These are phyloP conservation scores for Pulveroboletus frians DNA, from an alignment of 768 basidiomycete genomes.

Conservation along the genomic window DNA sequence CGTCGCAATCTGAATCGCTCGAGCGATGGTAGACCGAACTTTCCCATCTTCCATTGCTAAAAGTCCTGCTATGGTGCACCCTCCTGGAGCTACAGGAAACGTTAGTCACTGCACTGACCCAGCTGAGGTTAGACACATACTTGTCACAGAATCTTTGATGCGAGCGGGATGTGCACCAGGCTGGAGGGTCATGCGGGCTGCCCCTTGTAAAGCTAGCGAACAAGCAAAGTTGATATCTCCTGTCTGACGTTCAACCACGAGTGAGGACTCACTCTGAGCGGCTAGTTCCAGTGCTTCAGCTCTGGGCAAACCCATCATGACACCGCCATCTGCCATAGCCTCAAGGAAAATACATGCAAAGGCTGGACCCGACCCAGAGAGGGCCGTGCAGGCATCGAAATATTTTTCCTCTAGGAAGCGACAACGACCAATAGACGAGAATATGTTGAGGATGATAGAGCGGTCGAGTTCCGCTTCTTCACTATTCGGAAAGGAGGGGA, in stretches of 20 bases:
- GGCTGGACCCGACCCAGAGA: constrained; percentile 94
- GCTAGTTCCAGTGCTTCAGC: constrained; percentile 92
- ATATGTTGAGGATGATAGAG: constrained; percentile 81
- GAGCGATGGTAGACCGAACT: constrained; percentile 90
- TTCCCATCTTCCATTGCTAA: constrained; percentile 91
- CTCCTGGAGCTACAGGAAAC: constrained; percentile 76
- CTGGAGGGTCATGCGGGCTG: constrained; percentile 92
- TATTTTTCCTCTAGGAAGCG: constrained; percentile 97
- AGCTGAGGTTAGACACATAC: constrained; percentile 41
- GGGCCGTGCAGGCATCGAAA: constrained; percentile 96
- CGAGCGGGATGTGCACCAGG: constrained; percentile 89
- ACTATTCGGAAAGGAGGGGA: constrained; percentile 43
- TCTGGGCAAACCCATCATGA: constrained; percentile 98
- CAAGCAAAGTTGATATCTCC: not conserved
- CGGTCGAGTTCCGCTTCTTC: constrained; percentile 52
- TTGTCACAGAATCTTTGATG: constrained; percentile 96
- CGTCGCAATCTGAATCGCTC: constrained; percentile 91
- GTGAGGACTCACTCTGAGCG: constrained; percentile 70
- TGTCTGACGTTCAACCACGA: not conserved
- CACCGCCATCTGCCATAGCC: constrained; percentile 98
- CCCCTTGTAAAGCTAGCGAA: constrained; percentile 81
- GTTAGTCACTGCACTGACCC: not conserved
- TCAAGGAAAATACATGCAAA: constrained; percentile 96
- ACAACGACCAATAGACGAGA: constrained; percentile 94
- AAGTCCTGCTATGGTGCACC: constrained; percentile 97